Evolutionary conservation across 2,329 filamentous ascomycete species (phyloP).

Genomic region (Pyricularia grisea): DNA sequence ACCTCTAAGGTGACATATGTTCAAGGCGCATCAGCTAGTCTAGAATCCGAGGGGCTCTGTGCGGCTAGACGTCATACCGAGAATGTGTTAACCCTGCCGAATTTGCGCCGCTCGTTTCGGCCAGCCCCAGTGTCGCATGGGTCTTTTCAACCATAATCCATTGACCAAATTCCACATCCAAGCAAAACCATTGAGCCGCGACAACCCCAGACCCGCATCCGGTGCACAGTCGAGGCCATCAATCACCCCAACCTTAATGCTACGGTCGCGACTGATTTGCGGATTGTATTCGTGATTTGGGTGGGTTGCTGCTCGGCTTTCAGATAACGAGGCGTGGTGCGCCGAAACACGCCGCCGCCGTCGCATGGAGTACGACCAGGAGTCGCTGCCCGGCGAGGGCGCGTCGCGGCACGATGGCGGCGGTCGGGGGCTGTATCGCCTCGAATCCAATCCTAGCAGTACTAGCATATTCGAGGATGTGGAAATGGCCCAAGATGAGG

Average conservation of each 20-base stretch:
- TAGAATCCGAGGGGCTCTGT: neutral
- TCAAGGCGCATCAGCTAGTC: neutral
- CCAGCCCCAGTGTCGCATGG: neutral
- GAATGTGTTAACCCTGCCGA: neutral
- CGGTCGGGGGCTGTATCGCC: constrained; percentile 43
- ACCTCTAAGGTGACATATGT: no score
- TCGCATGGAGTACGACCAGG: constrained; percentile 8
- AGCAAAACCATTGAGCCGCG: neutral
- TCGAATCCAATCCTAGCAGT: constrained; percentile 62
- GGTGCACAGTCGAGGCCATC: neutral
- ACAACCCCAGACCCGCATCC: neutral
- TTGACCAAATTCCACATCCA: neutral
- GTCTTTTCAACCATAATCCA: neutral
- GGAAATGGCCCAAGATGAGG: constrained; percentile 98
- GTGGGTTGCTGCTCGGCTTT: neutral
- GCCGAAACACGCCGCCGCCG: constrained; percentile 5
- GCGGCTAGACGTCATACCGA: neutral
- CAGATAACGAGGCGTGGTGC: constrained; percentile 5
- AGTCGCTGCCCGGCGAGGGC: constrained; percentile 3
- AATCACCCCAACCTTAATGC: neutral
- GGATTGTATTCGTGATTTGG: neutral
- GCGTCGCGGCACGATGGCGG: constrained; percentile 4
- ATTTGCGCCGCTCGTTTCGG: neutral
- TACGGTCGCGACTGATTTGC: neutral
- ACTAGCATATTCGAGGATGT: constrained; percentile 85